Conservation (phyloP, 179 eudicot species). For the Spinacia oleracea region DNA sequence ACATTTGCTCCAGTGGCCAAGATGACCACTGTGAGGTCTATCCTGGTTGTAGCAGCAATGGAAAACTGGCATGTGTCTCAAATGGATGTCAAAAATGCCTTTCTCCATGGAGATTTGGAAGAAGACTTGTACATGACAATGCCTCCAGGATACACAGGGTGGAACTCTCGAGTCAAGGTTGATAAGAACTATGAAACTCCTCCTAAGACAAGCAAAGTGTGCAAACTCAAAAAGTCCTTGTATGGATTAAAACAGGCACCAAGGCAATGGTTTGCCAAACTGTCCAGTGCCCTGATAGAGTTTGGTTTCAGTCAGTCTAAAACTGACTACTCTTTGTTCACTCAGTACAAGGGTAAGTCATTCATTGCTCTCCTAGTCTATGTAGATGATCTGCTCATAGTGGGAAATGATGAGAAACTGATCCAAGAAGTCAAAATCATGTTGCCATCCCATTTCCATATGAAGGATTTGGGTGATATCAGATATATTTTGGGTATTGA, state of each 20-base stretch:
- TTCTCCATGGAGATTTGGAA: no score
- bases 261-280: background rate
- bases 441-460: background rate
- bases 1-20: background rate
- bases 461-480: background rate
- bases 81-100: background rate
- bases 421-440: background rate
- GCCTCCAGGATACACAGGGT: background rate
- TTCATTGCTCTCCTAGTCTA: background rate
- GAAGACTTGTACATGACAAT: background rate
- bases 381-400: background rate
- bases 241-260: background rate
- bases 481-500: background rate
- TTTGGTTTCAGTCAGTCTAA: background rate
- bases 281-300: background rate
- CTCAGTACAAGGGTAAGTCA: background rate
- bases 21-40: background rate
- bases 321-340: background rate
- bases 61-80: background rate
- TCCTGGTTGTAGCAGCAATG: background rate
- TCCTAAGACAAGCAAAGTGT: background rate
- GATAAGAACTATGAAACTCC: no score
- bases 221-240: background rate
- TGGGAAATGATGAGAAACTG: background rate
- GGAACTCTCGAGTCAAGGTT: background rate